A percentile compares a stretch with the other conserved stretches of the same genome.
Evolutionary conservation across 2,329 filamentous ascomycete species (phyloP).

Genomic region (Cytospora leucostoma): DNA sequence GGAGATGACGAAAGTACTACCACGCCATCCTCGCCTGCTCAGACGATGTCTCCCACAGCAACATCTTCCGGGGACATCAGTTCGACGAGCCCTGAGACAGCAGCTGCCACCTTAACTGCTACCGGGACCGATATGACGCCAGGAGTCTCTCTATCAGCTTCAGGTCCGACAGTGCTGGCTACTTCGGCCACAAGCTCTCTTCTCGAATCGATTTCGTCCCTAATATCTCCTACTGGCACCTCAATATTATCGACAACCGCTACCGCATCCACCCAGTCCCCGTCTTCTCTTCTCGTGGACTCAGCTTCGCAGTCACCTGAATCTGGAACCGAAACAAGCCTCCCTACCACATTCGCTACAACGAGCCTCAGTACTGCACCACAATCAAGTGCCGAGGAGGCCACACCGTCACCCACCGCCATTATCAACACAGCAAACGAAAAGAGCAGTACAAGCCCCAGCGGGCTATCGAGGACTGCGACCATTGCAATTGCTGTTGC

Average conservation of each 20-base stretch:
- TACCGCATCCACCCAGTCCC: neutral
- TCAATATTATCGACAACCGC: neutral
- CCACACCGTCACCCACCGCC: neutral
- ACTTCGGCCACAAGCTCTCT: constrained; percentile 10
- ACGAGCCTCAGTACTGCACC: constrained; percentile 1
- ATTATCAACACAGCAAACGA: constrained; percentile 8
- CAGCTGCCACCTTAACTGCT: neutral
- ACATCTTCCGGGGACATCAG: neutral
- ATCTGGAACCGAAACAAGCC: neutral
- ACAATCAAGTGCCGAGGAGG: neutral
- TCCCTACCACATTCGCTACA: constrained; percentile 16
- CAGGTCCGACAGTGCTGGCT: neutral
- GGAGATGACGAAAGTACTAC: constrained; percentile 8
- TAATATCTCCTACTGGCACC: constrained; percentile 21
- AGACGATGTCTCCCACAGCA: constrained; percentile 2
- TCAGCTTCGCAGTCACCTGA: neutral
- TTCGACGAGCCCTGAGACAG: neutral
- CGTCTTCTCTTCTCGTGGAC: neutral
- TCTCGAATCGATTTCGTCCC: constrained; percentile 21
- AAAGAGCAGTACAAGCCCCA: neutral
- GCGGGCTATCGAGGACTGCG: constrained; percentile 3
- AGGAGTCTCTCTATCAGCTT: neutral
- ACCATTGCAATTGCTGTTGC: constrained; percentile 24
- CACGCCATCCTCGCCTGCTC: neutral
- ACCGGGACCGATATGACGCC: neutral